phyloP scores from a whole-genome alignment of 2,329 filamentous ascomycete genomes.

The Colletotrichum agaves region DNA sequence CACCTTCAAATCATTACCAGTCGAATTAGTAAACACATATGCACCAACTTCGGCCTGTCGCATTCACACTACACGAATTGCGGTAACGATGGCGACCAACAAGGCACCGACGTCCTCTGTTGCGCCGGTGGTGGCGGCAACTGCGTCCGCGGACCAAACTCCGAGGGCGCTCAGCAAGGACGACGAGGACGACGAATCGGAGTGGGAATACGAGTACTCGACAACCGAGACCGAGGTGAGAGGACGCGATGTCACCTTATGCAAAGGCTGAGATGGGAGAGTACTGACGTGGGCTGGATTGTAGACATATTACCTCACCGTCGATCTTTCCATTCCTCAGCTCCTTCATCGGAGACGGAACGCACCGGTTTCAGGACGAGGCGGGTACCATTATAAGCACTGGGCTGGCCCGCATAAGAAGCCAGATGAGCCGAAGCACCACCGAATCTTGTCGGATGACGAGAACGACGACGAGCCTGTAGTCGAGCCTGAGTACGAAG shows the following conservation, averaged over 20 bases:
- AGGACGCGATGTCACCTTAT: neutral
- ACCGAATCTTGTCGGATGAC: constrained; percentile 39
- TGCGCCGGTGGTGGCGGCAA: constrained; percentile 18
- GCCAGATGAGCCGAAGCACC: constrained; percentile 35
- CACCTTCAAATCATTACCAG: neutral
- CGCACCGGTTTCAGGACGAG: constrained; percentile 46
- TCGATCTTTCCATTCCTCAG: constrained; percentile 71
- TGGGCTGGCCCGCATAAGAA: constrained; percentile 48
- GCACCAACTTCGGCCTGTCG: neutral
- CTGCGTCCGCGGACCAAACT: constrained; percentile 17
- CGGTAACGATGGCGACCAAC: constrained; percentile 25
- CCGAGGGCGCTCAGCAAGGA: neutral
- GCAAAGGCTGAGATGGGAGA: neutral
- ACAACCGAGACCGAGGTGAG: constrained; percentile 69
- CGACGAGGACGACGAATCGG: constrained; percentile 62
- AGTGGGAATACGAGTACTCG: constrained; percentile 77
- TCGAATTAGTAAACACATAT: neutral
- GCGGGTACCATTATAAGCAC: constrained; percentile 59
- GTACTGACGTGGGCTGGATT: neutral
- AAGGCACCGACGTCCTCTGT: constrained; percentile 17
- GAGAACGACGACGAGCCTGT: constrained; percentile 41
- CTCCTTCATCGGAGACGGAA: constrained; percentile 54
- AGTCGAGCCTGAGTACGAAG: constrained; percentile 42
- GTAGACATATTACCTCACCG: constrained; percentile 72
- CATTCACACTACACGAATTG: constrained; percentile 2